Percentiles rank a stretch among this genome's conserved stretches.
Evolutionary conservation across 2,329 filamentous ascomycete species (phyloP).

Genomic region (Chaetoscypha palmicola): DNA sequence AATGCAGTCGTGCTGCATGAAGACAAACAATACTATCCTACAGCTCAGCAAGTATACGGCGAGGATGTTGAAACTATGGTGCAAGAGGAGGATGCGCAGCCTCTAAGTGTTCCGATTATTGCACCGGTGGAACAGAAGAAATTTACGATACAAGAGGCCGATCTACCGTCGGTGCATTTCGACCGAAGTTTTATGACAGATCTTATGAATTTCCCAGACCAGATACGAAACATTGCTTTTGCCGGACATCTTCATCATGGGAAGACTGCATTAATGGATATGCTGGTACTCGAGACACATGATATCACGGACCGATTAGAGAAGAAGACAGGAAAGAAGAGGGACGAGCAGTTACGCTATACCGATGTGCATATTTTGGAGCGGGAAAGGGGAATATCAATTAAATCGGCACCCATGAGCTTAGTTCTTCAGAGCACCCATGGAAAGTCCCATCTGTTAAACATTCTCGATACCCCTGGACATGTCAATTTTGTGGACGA

Average conservation of each 20-base stretch:
- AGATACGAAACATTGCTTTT: slow-evolving; percentile 86
- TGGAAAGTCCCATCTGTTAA: slow-evolving; percentile 91
- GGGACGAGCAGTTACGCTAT: slow-evolving; percentile 87
- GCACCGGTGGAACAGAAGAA: slow-evolving; percentile 91
- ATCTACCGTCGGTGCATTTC: slow-evolving; percentile 82
- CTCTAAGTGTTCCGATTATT: slow-evolving; percentile 86
- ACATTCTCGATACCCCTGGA: slow-evolving; percentile 91
- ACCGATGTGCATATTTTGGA: slow-evolving; percentile 89
- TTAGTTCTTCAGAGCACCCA: slow-evolving; percentile 80
- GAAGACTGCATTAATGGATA: slow-evolving; percentile 97
- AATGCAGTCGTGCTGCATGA: slow-evolving; percentile 98
- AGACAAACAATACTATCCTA: slow-evolving; percentile 99
- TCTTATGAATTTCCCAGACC: slow-evolving; percentile 90
- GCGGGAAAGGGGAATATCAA: slow-evolving; percentile 79
- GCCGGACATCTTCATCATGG: slow-evolving; percentile 94
- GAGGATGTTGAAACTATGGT: slow-evolving; percentile 91
- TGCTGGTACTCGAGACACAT: slow-evolving; percentile 93
- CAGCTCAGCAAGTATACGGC: slow-evolving; percentile 93
- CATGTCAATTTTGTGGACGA: slow-evolving; percentile 99
- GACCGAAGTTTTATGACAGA: slow-evolving; percentile 90
- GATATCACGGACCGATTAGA: slow-evolving; percentile 74
- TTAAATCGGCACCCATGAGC: slow-evolving; percentile 93
- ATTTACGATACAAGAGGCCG: slow-evolving; percentile 86
- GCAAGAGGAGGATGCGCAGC: slow-evolving; percentile 94
- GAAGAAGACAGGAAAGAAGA: slow-evolving; percentile 70